phyloP scores from a whole-genome alignment of 2,329 filamentous ascomycete species.

The Alternaria viburni region DNA sequence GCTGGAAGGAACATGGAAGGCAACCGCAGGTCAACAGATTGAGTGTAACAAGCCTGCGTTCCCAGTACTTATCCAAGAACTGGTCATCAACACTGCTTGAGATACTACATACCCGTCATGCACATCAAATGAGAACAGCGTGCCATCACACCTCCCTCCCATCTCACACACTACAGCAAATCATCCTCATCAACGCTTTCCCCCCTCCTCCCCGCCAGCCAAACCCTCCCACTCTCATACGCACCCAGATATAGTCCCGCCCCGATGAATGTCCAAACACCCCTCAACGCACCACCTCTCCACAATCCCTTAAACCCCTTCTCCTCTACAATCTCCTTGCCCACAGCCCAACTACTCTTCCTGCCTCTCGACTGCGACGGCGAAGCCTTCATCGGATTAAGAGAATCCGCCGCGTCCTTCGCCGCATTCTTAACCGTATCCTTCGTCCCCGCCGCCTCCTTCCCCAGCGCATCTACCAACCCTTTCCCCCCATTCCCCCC shows the following conservation, averaged over 20 bases:
- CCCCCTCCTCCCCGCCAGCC: constrained; percentile 53
- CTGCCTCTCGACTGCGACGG: constrained; percentile 24
- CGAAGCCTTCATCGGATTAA: background rate
- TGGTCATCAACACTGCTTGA: too few relatives aligned
- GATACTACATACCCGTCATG: too few relatives aligned
- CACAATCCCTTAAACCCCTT: constrained; percentile 78
- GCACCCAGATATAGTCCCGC: constrained; percentile 84
- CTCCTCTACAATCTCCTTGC: constrained; percentile 68
- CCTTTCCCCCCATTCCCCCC: constrained; percentile 9
- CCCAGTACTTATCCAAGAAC: too few relatives aligned
- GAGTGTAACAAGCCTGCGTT: too few relatives aligned
- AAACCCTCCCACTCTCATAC: constrained; percentile 78
- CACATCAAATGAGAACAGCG: too few relatives aligned
- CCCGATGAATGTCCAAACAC: constrained; percentile 81
- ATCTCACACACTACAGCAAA: constrained; percentile 23
- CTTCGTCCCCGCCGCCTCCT: constrained; percentile 33
- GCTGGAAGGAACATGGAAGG: too few relatives aligned
- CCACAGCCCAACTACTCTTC: constrained; percentile 62
- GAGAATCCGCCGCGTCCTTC: background rate
- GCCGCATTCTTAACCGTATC: background rate
- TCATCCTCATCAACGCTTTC: constrained; percentile 48
- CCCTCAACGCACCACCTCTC: constrained; percentile 74
- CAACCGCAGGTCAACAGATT: too few relatives aligned
- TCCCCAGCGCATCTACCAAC: constrained; percentile 51
- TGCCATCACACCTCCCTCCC: too few relatives aligned